Conservation (phyloP, 306 rosid species). For the Vigna angularis region DNA sequence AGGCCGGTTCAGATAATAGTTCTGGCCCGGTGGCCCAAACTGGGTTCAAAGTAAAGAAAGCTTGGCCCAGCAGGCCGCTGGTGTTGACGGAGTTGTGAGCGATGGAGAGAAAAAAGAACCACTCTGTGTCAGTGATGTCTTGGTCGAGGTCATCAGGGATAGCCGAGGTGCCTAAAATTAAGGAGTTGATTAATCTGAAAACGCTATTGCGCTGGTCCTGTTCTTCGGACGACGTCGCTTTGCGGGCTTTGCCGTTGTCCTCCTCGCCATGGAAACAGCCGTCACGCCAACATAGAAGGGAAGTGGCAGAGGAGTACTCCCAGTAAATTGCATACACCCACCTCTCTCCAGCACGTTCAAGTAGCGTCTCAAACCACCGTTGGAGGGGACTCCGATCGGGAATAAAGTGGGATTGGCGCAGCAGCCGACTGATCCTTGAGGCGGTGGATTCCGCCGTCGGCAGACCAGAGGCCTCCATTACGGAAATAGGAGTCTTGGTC, state of each 20-base stretch:
- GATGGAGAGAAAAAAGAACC: slow-evolving; percentile 93
- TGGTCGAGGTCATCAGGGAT: slow-evolving; percentile 65
- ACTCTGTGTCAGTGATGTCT: slow-evolving; percentile 88
- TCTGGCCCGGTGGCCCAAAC: slow-evolving; percentile 71
- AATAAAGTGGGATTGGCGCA: slow-evolving; percentile 38
- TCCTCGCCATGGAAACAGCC: slow-evolving; percentile 72
- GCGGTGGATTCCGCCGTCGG: slow-evolving; percentile 17
- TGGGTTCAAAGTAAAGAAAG: slow-evolving; percentile 57
- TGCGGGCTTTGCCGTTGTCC: slow-evolving; percentile 50
- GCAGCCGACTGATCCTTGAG: slow-evolving; percentile 5
- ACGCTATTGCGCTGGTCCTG: slow-evolving; percentile 81
- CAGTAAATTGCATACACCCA: slow-evolving; percentile 96
- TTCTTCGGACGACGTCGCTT: slow-evolving; percentile 56
- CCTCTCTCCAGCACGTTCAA: slow-evolving; percentile 68
- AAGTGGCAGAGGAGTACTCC: slow-evolving; percentile 55
- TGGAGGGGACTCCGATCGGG: slow-evolving; percentile 42
- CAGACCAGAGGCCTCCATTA: too few relatives aligned
- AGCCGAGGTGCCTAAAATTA: slow-evolving; percentile 67
- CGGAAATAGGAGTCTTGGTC: too few relatives aligned
- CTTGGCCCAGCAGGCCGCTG: slow-evolving; percentile 71
- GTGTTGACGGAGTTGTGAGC: slow-evolving; percentile 74
- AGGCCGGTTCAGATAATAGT: slow-evolving; percentile 41
- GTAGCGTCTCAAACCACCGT: slow-evolving; percentile 75
- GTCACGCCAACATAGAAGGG: slow-evolving; percentile 86
- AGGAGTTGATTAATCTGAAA: slow-evolving; percentile 73